phyloP scores from a whole-genome alignment of 768 basidiomycete species.

The Russula lepida region DNA sequence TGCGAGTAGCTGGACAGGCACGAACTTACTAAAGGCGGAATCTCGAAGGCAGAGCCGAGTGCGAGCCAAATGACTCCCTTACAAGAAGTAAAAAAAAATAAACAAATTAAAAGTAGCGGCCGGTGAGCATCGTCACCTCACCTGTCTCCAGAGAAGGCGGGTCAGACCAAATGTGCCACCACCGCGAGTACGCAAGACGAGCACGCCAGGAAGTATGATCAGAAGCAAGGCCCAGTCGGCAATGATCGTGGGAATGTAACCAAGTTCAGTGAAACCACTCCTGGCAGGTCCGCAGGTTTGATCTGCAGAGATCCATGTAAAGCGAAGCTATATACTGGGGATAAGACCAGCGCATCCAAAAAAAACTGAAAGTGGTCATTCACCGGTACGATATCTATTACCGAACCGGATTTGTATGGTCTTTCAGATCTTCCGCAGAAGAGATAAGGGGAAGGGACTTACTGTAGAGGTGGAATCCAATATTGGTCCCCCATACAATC shows the following conservation, averaged over 20 bases:
- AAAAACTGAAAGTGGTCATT: not conserved
- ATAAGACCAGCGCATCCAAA: not conserved
- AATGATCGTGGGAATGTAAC: not conserved
- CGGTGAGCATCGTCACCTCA: not conserved
- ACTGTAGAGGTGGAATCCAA: not conserved
- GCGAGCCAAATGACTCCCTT: not conserved
- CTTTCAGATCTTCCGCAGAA: not conserved
- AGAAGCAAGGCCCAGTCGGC: not conserved
- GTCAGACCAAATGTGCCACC: not conserved
- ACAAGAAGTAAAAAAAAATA: not conserved
- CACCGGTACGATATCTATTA: not conserved
- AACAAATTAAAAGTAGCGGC: not conserved
- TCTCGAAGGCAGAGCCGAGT: not conserved
- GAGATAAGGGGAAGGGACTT: not conserved
- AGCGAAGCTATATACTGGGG: not conserved
- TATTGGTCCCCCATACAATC: not conserved
- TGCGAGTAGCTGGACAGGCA: too few relatives aligned
- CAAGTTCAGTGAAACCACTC: not conserved
- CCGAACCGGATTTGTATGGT: not conserved
- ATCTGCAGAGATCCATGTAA: not conserved
- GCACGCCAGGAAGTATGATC: constrained; percentile 2
- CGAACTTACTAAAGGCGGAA: not conserved
- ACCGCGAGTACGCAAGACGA: not conserved
- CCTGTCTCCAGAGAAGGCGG: not conserved
- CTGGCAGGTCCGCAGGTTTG: not conserved